Conservation (phyloP, 192 early-diverging fungal species). For the Pecoramyces ruminantium region DNA sequence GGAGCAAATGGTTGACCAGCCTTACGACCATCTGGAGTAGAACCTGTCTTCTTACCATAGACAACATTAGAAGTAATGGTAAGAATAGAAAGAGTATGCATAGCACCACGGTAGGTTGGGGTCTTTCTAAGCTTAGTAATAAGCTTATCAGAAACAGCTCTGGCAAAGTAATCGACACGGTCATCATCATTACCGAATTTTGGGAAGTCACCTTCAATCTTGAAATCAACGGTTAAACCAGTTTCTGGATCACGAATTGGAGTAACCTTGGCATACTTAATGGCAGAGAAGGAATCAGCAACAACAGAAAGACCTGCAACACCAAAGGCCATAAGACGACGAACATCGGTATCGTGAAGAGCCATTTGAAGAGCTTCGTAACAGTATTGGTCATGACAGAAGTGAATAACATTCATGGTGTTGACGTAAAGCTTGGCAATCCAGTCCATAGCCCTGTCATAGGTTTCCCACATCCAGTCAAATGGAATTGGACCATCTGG, state of each 20-base stretch:
- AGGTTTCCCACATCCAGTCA: conserved; percentile 5
- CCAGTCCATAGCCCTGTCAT: conserved; percentile 9
- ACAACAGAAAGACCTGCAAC: conserved; percentile 9
- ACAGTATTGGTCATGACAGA: conserved; percentile 7
- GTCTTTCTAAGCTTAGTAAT: conserved; percentile 4
- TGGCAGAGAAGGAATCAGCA: conserved; percentile 5
- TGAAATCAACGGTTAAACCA: conserved; percentile 8
- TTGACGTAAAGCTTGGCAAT: conserved; percentile 7
- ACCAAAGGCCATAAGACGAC: conserved; percentile 8
- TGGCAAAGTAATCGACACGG: conserved; percentile 4
- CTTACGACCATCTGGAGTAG: conserved; percentile 7
- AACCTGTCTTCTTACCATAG: conserved; percentile 7
- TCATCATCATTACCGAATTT: conserved; percentile 10
- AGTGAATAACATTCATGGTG: conserved; percentile 10
- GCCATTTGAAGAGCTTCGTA: conserved; percentile 11
- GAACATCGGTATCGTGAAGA: conserved; percentile 7
- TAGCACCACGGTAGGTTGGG: conserved; percentile 8
- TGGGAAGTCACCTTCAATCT: conserved; percentile 6
- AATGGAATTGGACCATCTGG: conserved; percentile 4
- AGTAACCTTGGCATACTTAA: conserved; percentile 5
- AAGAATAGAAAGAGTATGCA: conserved; percentile 8
- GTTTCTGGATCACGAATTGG: conserved; percentile 8
- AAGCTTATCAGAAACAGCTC: conserved; percentile 1
- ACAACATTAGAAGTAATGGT: conserved; percentile 8
- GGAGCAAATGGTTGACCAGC: conserved; percentile 6